Percentiles rank a stretch among this genome's conserved stretches.
Conservation (phyloP, 345 rosid species). For the Hirschfeldia incana region DNA sequence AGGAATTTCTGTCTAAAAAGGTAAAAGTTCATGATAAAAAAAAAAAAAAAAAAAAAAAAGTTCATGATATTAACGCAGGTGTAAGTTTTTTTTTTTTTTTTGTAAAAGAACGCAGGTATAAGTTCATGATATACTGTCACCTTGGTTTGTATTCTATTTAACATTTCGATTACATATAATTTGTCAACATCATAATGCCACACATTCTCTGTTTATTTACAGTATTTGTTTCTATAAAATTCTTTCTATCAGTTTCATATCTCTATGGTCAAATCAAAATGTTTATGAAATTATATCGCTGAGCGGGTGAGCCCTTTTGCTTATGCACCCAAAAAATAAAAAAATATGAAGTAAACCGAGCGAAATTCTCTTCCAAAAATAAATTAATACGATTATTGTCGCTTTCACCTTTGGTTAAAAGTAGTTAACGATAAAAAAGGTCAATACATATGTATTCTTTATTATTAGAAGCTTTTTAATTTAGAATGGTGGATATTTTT, state of each 20-base stretch:
- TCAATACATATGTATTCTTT: neutral
- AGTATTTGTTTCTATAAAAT: neutral
- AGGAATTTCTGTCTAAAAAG: too few relatives aligned
- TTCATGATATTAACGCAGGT: too few relatives aligned
- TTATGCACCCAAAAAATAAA: too few relatives aligned
- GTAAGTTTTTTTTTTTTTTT: too few relatives aligned
- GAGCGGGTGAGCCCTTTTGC: neutral
- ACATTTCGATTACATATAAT: neutral
- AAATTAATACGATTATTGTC: neutral
- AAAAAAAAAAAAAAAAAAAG: too few relatives aligned
- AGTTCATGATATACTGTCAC: too few relatives aligned
- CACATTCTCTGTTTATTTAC: neutral
- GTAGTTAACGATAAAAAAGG: neutral
- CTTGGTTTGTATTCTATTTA: too few relatives aligned
- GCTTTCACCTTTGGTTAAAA: slow-evolving; percentile 12
- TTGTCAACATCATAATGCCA: neutral
- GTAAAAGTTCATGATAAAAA: too few relatives aligned
- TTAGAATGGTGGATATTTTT: neutral
- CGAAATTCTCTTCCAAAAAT: neutral
- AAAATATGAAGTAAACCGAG: neutral
- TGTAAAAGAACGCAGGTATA: too few relatives aligned
- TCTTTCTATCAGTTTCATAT: neutral
- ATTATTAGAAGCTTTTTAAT: too few relatives aligned
- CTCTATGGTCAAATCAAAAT: neutral
- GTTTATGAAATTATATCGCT: neutral